phyloP scores from a whole-genome alignment of 106 monocot species.

The Allium sativum region DNA sequence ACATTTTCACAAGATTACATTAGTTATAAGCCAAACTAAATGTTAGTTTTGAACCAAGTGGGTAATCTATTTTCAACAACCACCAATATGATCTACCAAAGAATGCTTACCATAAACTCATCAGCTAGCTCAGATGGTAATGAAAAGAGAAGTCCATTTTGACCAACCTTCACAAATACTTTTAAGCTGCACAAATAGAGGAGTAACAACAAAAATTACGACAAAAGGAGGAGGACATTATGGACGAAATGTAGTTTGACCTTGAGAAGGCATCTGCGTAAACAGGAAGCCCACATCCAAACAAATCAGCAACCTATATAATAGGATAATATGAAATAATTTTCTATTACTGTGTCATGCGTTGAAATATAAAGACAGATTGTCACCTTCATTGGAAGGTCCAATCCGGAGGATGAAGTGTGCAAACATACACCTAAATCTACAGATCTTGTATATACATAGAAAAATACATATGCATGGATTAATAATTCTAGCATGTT shows the following conservation, averaged over 20 bases:
- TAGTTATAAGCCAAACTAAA: no score
- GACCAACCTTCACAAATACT: constrained; percentile 63
- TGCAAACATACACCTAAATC: constrained; percentile 89
- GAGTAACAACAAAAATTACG: no score
- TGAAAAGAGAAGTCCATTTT: constrained; percentile 80
- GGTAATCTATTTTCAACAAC: no score
- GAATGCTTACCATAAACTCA: constrained; percentile 49
- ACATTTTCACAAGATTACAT: no score
- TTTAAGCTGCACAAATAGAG: constrained; percentile 66
- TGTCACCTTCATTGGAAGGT: constrained; percentile 91
- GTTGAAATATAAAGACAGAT: constrained; percentile 6
- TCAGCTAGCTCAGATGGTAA: constrained; percentile 77
- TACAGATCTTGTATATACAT: constrained; percentile 85
- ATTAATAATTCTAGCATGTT: no score
- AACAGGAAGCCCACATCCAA: constrained; percentile 76
- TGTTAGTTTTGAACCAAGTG: no score
- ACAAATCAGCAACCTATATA: constrained; percentile 88
- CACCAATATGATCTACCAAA: neutral
- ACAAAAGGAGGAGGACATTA: no score
- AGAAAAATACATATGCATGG: no score
- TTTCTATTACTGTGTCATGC: no score
- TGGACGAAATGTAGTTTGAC: constrained; percentile 15
- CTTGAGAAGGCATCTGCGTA: constrained; percentile 74
- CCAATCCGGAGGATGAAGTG: constrained; percentile 91
- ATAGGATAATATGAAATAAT: neutral